Percentiles rank a stretch among this genome's conserved stretches.
Conservation (phyloP, 805 yeast genomes). For the Lipomyces orientalis region DNA sequence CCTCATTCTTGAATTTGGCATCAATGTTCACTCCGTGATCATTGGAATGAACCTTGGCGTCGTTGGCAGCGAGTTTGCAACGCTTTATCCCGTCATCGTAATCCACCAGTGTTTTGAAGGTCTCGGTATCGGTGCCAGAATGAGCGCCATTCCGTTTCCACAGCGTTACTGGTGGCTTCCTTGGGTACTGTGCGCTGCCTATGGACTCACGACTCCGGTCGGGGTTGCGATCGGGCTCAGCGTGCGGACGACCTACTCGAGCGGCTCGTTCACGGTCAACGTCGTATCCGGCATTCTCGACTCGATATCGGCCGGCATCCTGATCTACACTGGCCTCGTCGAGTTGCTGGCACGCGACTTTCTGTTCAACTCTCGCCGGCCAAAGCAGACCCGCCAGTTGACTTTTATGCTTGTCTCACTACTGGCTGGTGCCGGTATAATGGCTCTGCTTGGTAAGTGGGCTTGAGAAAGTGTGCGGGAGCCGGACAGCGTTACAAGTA, state of each 20-base stretch:
- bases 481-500: too few species aligned
- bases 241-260: constrained; percentile 60
- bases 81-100: constrained; percentile 63
- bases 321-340: constrained; percentile 73
- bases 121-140: constrained; percentile 74
- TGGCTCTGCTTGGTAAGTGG: constrained; percentile 81
- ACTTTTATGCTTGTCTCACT: constrained; percentile 16
- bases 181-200: constrained; percentile 57
- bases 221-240: constrained; percentile 76
- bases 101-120: constrained; percentile 77
- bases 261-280: constrained; percentile 48
- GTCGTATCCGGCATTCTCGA: constrained; percentile 70
- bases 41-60: constrained; percentile 80
- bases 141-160: constrained; percentile 66
- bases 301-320: constrained; percentile 72
- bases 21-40: constrained; percentile 81
- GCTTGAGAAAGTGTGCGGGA: constrained; percentile 59
- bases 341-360: constrained; percentile 79
- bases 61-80: constrained; percentile 74
- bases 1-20: constrained; percentile 74
- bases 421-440: constrained; percentile 61
- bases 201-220: constrained; percentile 68
- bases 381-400: constrained; percentile 42
- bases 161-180: constrained; percentile 54
- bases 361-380: constrained; percentile 52